phyloP scores from a whole-genome alignment of 495 filamentous ascomycete genomes.

The Staphylotrichum longicolle region DNA sequence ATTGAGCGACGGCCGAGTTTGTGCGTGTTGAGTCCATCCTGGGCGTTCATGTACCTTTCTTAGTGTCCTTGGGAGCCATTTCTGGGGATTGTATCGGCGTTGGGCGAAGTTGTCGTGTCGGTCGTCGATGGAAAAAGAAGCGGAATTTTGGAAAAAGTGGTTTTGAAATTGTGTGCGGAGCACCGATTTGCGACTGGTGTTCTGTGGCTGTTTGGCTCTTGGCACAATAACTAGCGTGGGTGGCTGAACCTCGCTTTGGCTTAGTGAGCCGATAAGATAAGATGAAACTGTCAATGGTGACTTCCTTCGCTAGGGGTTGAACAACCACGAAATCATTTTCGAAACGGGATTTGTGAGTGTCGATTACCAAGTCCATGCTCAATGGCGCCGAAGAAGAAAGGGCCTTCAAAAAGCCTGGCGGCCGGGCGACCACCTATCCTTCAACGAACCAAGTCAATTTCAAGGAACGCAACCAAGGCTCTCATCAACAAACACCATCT shows the following conservation, averaged over 20 bases:
- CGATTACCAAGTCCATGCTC: neutral
- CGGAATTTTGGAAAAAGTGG: constrained; percentile 19
- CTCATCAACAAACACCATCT: constrained; percentile 83
- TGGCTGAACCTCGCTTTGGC: neutral
- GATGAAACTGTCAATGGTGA: neutral
- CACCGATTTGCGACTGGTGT: constrained; percentile 16
- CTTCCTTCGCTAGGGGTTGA: neutral
- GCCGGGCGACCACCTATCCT: constrained; percentile 64
- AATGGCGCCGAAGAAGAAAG: constrained; percentile 37
- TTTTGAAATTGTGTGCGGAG: constrained; percentile 29
- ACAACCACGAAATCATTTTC: no score
- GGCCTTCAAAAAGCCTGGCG: constrained; percentile 54
- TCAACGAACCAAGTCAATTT: constrained; percentile 57
- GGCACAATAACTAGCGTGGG: neutral
- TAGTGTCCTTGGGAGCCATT: constrained; percentile 70
- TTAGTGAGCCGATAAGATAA: constrained; percentile 7
- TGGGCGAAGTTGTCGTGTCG: constrained; percentile 33
- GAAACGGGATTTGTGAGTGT: no score
- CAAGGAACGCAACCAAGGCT: constrained; percentile 73
- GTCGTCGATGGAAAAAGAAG: constrained; percentile 29
- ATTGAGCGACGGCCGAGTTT: constrained; percentile 39
- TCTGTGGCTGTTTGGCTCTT: constrained; percentile 1
- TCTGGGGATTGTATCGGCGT: constrained; percentile 51
- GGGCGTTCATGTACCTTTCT: constrained; percentile 62
- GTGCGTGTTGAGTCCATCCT: constrained; percentile 27